phyloP scores from a whole-genome alignment of 2,329 filamentous ascomycete species.

The Sarocladiaceae sp. region DNA sequence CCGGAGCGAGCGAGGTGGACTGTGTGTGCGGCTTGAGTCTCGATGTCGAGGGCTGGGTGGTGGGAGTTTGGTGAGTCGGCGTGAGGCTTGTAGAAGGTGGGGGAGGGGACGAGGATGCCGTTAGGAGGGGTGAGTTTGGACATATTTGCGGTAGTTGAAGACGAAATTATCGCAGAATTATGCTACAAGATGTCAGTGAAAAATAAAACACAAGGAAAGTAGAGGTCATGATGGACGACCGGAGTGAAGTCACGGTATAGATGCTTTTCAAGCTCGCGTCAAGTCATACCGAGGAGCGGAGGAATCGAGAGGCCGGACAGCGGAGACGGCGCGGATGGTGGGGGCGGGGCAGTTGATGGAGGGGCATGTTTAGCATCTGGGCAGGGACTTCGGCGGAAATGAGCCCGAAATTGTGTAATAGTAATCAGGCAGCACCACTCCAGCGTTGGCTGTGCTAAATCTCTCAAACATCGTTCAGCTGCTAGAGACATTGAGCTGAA shows the following conservation, averaged over 20 bases:
- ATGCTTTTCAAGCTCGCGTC: neutral
- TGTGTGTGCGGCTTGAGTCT: constrained; percentile 53
- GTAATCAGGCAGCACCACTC: neutral
- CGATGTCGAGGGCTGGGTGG: constrained; percentile 50
- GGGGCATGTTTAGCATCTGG: neutral
- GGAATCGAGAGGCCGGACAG: neutral
- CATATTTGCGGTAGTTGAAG: neutral
- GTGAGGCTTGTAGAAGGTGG: constrained; percentile 53
- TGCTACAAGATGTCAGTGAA: neutral
- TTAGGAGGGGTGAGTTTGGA: constrained; percentile 29
- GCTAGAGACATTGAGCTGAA: too few species aligned
- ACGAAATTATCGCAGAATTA: neutral
- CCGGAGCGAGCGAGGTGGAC: constrained; percentile 56
- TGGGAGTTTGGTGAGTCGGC: constrained; percentile 36
- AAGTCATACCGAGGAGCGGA: neutral
- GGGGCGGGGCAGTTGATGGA: constrained; percentile 2
- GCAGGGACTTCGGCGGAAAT: constrained; percentile 5
- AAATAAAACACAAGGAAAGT: neutral
- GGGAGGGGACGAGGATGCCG: constrained; percentile 54
- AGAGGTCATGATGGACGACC: neutral
- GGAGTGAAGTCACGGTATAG: neutral
- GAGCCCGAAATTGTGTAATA: neutral
- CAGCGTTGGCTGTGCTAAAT: neutral
- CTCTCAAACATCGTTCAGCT: neutral
- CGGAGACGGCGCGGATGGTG: constrained; percentile 1